These are phyloP conservation scores for Phaseolus coccineus DNA, from an alignment of 331 rosid genomes.

Conservation along the genomic window DNA sequence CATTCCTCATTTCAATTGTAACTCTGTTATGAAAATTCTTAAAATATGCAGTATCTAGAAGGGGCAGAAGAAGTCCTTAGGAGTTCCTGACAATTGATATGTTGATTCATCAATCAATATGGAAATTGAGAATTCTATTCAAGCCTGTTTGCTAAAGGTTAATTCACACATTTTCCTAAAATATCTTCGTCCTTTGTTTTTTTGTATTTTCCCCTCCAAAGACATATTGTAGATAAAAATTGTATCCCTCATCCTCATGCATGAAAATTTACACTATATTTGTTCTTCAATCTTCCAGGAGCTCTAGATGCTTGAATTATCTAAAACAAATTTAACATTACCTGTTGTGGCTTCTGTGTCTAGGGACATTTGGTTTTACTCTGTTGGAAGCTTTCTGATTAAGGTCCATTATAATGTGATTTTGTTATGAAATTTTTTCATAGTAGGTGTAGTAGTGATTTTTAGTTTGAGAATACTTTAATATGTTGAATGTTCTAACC, in stretches of 20 bases:
- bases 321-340: no score
- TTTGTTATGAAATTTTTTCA: no score
- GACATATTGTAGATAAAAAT: slow-evolving; percentile 11
- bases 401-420: no score
- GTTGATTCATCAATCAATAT: slow-evolving; percentile 51
- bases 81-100: slow-evolving; percentile 53
- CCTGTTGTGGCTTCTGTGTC: no score
- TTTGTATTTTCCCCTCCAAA: not conserved
- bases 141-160: slow-evolving; percentile 66
- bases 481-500: no score
- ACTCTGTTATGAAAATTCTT: slow-evolving; percentile 32
- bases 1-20: slow-evolving; percentile 15
- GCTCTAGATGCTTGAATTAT: slow-evolving; percentile 23
- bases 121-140: slow-evolving; percentile 67
- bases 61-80: slow-evolving; percentile 73
- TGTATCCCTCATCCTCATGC: not conserved
- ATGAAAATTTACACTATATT: slow-evolving; percentile 26
- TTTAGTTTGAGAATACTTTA: no score
- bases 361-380: no score
- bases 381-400: no score
- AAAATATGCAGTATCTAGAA: slow-evolving; percentile 72
- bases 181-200: not conserved
- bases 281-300: slow-evolving; percentile 15
- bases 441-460: no score
- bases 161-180: slow-evolving; percentile 36